Evolutionary conservation across 2,329 filamentous ascomycete species (phyloP).

Genomic region (Xylaria sp.): DNA sequence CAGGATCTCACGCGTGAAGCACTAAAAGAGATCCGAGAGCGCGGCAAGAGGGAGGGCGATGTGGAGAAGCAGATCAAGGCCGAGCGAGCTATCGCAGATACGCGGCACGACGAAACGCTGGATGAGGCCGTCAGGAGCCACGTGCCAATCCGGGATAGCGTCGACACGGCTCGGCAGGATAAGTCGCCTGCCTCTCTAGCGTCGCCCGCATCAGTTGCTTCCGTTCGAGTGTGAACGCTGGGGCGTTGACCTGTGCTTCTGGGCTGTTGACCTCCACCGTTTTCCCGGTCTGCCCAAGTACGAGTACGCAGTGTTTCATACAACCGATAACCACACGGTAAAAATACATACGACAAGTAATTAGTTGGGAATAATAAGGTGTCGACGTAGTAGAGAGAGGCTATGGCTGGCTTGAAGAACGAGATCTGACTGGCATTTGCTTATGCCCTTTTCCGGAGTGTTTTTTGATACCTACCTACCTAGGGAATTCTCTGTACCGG

Average conservation of each 20-base stretch:
- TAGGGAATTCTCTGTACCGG: too few species aligned
- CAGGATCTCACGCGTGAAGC: constrained; percentile 66
- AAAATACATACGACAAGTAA: background rate
- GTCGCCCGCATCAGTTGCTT: constrained; percentile 1
- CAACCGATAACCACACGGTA: background rate
- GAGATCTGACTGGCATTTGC: too few species aligned
- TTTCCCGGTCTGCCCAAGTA: background rate
- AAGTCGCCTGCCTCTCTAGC: background rate
- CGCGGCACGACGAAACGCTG: constrained; percentile 26
- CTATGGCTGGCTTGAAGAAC: too few species aligned
- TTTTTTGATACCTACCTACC: too few species aligned
- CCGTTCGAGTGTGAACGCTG: background rate
- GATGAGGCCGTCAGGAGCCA: constrained; percentile 22
- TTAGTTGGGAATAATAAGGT: background rate
- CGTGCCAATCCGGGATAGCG: constrained; percentile 17
- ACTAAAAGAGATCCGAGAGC: constrained; percentile 41
- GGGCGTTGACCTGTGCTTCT: background rate
- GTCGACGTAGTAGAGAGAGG: too few species aligned
- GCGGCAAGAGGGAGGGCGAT: constrained; percentile 40
- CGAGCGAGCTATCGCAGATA: constrained; percentile 25
- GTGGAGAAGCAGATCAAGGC: constrained; percentile 26
- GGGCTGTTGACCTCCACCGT: background rate
- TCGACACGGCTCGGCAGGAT: constrained; percentile 6
- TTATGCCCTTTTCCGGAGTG: too few species aligned
- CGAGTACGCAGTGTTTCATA: too few species aligned